These are phyloP conservation scores for Pseudogymnoascus sp. DNA, from an alignment of 2,329 filamentous ascomycete species.

Conservation along the genomic window DNA sequence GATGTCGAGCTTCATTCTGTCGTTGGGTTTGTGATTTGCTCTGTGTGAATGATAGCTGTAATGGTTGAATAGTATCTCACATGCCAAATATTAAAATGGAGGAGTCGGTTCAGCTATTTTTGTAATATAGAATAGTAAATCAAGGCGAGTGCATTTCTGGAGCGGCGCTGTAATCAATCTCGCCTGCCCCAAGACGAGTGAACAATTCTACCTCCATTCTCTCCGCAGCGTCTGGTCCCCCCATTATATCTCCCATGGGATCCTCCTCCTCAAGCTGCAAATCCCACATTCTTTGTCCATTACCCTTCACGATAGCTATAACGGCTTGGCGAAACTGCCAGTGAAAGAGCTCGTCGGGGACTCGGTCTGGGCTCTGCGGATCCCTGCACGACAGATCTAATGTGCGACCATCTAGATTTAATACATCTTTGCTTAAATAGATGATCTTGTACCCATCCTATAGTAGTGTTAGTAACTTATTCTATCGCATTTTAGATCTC, in stretches of 20 bases:
- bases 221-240: background rate
- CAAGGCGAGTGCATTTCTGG: background rate
- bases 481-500: background rate
- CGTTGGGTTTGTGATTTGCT: background rate
- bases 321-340: background rate
- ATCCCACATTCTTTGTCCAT: background rate
- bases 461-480: background rate
- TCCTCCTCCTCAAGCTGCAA: background rate
- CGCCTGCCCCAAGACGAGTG: background rate
- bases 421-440: background rate
- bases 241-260: background rate
- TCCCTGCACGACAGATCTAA: background rate
- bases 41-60: background rate
- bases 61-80: background rate
- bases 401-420: background rate
- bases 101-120: background rate
- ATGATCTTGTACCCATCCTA: background rate
- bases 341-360: background rate
- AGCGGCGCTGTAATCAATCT: background rate
- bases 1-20: background rate
- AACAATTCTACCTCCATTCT: background rate
- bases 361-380: background rate
- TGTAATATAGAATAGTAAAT: background rate
- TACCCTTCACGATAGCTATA: background rate
- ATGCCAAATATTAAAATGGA: background rate